Evolutionary conservation across 2,329 filamentous ascomycete genomes (phyloP).

Genomic region (Zasmidium angulare): DNA sequence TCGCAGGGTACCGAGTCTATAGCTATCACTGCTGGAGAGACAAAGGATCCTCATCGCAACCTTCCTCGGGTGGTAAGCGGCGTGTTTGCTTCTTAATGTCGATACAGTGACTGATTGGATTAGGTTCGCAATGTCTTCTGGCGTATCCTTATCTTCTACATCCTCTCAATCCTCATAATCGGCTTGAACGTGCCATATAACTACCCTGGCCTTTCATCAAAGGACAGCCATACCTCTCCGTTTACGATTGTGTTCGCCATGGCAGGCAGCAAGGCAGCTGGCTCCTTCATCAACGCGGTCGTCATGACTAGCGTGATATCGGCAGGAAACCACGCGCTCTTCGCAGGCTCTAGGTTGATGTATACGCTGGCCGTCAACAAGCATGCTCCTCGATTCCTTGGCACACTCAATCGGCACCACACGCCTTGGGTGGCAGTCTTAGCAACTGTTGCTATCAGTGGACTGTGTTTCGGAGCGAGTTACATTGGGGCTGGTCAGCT

Average conservation of each 20-base stretch:
- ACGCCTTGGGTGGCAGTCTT: slow-evolving; percentile 55
- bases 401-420: slow-evolving; percentile 45
- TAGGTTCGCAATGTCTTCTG: slow-evolving; percentile 76
- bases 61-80: slow-evolving; percentile 63
- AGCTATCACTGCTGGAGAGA: slow-evolving; percentile 66
- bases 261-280: slow-evolving; percentile 56
- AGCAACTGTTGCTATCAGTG: slow-evolving; percentile 42
- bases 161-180: slow-evolving; percentile 69
- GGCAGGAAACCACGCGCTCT: slow-evolving; percentile 60
- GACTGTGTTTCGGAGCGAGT: slow-evolving; percentile 61
- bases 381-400: slow-evolving; percentile 59
- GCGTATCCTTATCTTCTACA: slow-evolving; percentile 79
- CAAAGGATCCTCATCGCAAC: slow-evolving; percentile 60
- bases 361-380: slow-evolving; percentile 56
- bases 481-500: slow-evolving; percentile 64
- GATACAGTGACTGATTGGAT: too few species aligned
- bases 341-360: slow-evolving; percentile 57
- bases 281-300: slow-evolving; percentile 62
- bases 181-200: slow-evolving; percentile 76
- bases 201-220: slow-evolving; percentile 48
- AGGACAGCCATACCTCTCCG: slow-evolving; percentile 43
- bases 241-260: slow-evolving; percentile 63
- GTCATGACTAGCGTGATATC: slow-evolving; percentile 60
- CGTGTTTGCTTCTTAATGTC: too few species aligned
- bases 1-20: slow-evolving; percentile 57